A percentile compares a stretch with the other conserved stretches of the same genome.
These are phyloP conservation scores for Hyaloscypha bicolor DNA, from an alignment of 495 filamentous ascomycete species.

Conservation along the genomic window DNA sequence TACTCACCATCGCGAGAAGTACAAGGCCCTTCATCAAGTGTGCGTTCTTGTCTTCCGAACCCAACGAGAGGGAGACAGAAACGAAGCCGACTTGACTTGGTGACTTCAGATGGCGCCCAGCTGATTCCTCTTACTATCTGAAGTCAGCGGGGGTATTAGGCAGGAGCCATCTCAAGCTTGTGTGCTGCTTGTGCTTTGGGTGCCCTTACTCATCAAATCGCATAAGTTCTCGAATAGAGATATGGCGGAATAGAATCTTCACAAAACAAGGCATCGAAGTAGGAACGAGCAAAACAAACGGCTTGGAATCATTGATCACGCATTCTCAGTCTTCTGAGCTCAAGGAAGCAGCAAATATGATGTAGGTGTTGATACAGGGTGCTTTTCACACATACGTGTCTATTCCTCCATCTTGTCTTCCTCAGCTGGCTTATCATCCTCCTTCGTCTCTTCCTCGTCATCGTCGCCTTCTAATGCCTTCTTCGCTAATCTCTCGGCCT, in stretches of 20 bases:
- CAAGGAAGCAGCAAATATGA: slow-evolving; percentile 20
- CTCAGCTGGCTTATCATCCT: slow-evolving; percentile 45
- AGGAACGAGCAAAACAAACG: neutral
- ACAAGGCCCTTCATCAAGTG: too few species aligned
- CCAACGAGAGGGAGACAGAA: too few species aligned
- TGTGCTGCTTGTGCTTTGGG: too few species aligned
- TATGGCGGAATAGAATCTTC: neutral
- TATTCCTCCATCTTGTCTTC: slow-evolving; percentile 80
- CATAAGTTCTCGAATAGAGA: too few species aligned
- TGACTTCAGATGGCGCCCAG: too few species aligned
- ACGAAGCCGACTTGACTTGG: too few species aligned
- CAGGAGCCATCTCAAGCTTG: too few species aligned
- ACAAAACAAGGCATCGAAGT: neutral
- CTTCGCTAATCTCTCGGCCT: slow-evolving; percentile 88
- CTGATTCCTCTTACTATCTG: too few species aligned
- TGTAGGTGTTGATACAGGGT: slow-evolving; percentile 31
- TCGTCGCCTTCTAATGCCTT: slow-evolving; percentile 72
- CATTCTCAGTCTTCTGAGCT: neutral
- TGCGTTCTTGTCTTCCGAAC: too few species aligned
- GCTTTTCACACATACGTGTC: slow-evolving; percentile 32
- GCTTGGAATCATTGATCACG: neutral
- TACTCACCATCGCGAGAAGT: too few species aligned
- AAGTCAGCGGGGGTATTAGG: too few species aligned
- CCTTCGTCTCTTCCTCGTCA: slow-evolving; percentile 62
- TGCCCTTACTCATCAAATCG: too few species aligned